A percentile compares a stretch with the other conserved stretches of the same genome.
These are phyloP conservation scores for Podaxis sp. DNA, from an alignment of 768 basidiomycete genomes.

Conservation along the genomic window DNA sequence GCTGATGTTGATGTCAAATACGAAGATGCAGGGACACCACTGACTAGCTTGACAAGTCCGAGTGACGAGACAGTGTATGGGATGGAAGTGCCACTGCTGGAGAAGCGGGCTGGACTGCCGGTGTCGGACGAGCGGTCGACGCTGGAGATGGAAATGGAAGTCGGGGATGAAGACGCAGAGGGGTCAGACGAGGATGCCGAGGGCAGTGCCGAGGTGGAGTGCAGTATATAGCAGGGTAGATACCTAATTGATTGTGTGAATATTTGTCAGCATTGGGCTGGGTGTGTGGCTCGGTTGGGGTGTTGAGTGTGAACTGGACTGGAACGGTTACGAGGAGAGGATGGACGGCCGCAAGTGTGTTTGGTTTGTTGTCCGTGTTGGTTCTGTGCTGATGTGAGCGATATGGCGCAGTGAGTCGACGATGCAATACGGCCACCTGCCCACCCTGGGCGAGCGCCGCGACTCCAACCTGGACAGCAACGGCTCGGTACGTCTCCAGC, in stretches of 20 bases:
- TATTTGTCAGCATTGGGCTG: slow-evolving; percentile 5
- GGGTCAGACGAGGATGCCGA: slow-evolving; percentile 34
- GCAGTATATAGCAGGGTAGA: slow-evolving; percentile 12
- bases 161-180: slow-evolving; percentile 40
- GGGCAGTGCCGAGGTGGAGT: slow-evolving; percentile 18
- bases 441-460: slow-evolving; percentile 41
- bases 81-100: slow-evolving; percentile 21
- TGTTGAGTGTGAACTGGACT: slow-evolving; percentile 18
- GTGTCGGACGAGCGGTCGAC: slow-evolving; percentile 25
- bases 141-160: slow-evolving; percentile 24
- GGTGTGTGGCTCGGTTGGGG: slow-evolving; percentile 17
- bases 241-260: slow-evolving; percentile 14
- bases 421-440: slow-evolving; percentile 60
- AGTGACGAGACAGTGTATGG: slow-evolving; percentile 55
- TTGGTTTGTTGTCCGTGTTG: slow-evolving; percentile 9
- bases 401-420: slow-evolving; percentile 41
- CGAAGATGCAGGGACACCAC: slow-evolving; percentile 51
- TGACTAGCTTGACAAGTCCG: slow-evolving; percentile 45
- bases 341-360: slow-evolving; percentile 16
- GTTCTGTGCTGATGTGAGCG: slow-evolving; percentile 9
- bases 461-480: slow-evolving; percentile 54
- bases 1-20: slow-evolving; percentile 32
- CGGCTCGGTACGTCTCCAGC: slow-evolving; percentile 47
- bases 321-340: not conserved
- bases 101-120: slow-evolving; percentile 20